Evolutionary conservation across 2,329 filamentous ascomycete genomes (phyloP).

Genomic region (Aspergillus sp.): DNA sequence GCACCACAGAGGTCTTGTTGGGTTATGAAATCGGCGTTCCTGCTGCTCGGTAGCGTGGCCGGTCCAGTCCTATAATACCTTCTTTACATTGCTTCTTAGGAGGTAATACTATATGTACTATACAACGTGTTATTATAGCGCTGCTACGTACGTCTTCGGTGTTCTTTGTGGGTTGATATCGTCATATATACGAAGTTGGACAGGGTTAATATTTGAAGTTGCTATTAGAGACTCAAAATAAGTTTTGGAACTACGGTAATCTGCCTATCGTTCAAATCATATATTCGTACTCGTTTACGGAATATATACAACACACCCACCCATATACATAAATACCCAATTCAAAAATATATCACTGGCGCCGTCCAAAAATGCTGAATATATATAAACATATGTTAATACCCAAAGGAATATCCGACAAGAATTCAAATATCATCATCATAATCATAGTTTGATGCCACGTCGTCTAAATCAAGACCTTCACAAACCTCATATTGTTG

Average conservation of each 20-base stretch:
- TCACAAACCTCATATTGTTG: constrained; percentile 37
- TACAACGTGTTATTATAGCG: background rate
- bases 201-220: too few species aligned
- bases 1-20: constrained; percentile 82
- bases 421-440: constrained; percentile 15
- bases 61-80: background rate
- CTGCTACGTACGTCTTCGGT: background rate
- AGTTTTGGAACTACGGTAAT: too few species aligned
- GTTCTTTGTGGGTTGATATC: background rate
- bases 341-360: background rate
- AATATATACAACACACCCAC: background rate
- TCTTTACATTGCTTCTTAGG: background rate
- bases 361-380: background rate
- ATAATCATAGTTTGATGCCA: constrained; percentile 18
- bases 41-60: background rate
- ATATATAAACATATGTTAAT: background rate
- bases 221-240: background rate
- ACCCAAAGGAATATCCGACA: constrained; percentile 3
- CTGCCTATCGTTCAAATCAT: background rate
- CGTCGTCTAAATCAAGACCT: constrained; percentile 36
- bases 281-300: background rate
- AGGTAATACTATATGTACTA: background rate
- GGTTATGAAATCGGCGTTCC: constrained; percentile 81
- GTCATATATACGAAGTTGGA: too few species aligned
- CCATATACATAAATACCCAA: background rate